Percentiles rank a stretch among this genome's conserved stretches.
Evolutionary conservation across 1,284 basidiomycete genomes (phyloP).

Genomic region (Ganoderma leucocontextum): DNA sequence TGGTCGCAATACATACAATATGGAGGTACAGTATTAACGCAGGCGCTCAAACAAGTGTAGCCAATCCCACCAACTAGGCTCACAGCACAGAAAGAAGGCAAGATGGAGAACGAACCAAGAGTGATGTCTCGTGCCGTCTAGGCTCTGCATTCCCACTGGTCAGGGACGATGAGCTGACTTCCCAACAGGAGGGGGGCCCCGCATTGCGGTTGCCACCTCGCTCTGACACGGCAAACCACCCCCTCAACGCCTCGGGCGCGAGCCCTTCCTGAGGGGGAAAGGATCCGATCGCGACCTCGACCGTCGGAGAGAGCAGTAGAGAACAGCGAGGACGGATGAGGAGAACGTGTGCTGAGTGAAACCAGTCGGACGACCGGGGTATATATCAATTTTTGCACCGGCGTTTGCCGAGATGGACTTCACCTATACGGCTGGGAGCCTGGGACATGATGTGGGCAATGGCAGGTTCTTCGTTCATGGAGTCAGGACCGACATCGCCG

Average conservation of each 20-base stretch:
- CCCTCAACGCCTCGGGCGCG: constrained; percentile 49
- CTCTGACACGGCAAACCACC: constrained; percentile 59
- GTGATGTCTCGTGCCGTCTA: constrained; percentile 41
- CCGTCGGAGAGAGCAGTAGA: constrained; percentile 40
- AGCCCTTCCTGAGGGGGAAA: constrained; percentile 54
- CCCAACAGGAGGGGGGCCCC: constrained; percentile 40
- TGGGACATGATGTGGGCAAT: too few relatives aligned
- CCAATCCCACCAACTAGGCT: not conserved
- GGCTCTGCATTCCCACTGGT: constrained; percentile 38
- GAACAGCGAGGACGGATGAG: constrained; percentile 45
- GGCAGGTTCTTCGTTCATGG: too few relatives aligned
- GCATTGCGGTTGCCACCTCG: constrained; percentile 22
- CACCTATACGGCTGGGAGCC: not conserved
- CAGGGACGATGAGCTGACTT: constrained; percentile 43
- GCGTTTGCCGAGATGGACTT: not conserved
- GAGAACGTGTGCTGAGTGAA: constrained; percentile 39
- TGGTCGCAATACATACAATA: constrained; percentile 2
- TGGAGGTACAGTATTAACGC: too few relatives aligned
- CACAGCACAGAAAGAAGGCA: not conserved
- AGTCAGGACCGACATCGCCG: too few relatives aligned
- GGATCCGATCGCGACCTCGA: constrained; percentile 43
- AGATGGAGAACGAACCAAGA: not conserved
- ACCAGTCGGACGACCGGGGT: not conserved
- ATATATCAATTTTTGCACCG: constrained; percentile 4
- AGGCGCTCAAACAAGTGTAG: not conserved